phyloP scores from a whole-genome alignment of 2,329 filamentous ascomycete species.

The Diaporthe capsici region DNA sequence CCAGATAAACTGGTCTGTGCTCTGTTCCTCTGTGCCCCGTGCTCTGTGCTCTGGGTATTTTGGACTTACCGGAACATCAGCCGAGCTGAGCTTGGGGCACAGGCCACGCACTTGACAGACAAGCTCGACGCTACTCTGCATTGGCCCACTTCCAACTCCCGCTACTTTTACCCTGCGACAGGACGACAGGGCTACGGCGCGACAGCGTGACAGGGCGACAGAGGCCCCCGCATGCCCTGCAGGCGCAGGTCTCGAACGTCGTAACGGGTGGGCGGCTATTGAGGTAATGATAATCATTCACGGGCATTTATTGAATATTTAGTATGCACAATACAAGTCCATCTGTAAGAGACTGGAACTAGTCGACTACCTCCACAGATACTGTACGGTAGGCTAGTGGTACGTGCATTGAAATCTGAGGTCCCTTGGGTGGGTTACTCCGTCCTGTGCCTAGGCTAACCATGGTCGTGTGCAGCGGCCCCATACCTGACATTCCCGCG shows the following conservation, averaged over 20 bases:
- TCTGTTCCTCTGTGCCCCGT: conserved; percentile 1
- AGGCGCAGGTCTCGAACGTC: not conserved
- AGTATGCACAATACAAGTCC: not conserved
- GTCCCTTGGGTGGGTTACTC: not conserved
- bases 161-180: conserved; percentile 15
- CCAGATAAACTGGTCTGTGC: not conserved
- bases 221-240: not conserved
- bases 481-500: conserved; percentile 36
- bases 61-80: conserved; percentile 34
- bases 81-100: conserved; percentile 34
- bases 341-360: not conserved
- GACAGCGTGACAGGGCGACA: not conserved
- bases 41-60: not conserved
- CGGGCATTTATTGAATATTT: not conserved
- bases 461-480: conserved; percentile 23
- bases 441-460: conserved; percentile 18
- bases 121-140: conserved; percentile 28
- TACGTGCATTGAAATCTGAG: conserved; percentile 14
- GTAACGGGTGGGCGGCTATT: not conserved
- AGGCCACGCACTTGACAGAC: conserved; percentile 22
- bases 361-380: not conserved
- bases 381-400: not conserved
- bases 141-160: conserved; percentile 6
- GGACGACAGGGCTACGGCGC: not conserved
- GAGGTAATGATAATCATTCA: not conserved